These are phyloP conservation scores for Hortiboletus campestris DNA, from an alignment of 768 basidiomycete species.

Conservation along the genomic window DNA sequence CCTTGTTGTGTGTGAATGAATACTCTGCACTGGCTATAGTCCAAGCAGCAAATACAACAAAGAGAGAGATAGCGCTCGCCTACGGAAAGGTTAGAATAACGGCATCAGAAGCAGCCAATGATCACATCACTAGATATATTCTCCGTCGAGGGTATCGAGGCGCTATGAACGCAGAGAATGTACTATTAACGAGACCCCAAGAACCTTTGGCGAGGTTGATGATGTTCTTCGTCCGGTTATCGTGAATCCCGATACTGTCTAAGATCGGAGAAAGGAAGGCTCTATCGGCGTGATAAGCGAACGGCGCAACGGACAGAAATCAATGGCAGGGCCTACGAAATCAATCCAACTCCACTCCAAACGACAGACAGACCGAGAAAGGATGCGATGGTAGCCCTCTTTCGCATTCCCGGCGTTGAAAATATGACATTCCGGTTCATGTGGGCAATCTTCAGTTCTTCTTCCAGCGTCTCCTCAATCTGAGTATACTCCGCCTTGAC, in stretches of 20 bases:
- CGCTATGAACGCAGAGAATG: not conserved
- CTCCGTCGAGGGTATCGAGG: slow-evolving; percentile 2
- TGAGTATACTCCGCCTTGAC: slow-evolving; percentile 56
- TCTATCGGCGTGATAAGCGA: not conserved
- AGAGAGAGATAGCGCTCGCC: slow-evolving; percentile 13
- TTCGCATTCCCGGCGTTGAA: slow-evolving; percentile 16
- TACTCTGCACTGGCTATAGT: slow-evolving; percentile 22
- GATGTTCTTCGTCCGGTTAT: slow-evolving; percentile 16
- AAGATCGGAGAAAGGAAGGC: slow-evolving; percentile 9
- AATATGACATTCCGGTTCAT: not conserved
- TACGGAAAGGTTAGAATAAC: not conserved
- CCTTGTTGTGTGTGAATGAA: slow-evolving; percentile 4
- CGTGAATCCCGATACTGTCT: slow-evolving; percentile 8
- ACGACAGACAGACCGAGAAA: slow-evolving; percentile 14
- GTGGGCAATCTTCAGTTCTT: slow-evolving; percentile 1
- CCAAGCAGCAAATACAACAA: slow-evolving; percentile 16
- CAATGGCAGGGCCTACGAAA: not conserved
- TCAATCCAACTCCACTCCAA: slow-evolving; percentile 11
- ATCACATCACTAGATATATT: slow-evolving; percentile 6
- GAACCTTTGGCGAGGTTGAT: not conserved
- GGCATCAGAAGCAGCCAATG: not conserved
- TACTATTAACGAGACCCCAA: not conserved
- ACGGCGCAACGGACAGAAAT: not conserved
- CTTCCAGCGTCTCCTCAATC: slow-evolving; percentile 53
- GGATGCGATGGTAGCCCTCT: slow-evolving; percentile 7